These are phyloP conservation scores for Nicotiana benthamiana DNA, from an alignment of 257 asterid species.

Conservation along the genomic window DNA sequence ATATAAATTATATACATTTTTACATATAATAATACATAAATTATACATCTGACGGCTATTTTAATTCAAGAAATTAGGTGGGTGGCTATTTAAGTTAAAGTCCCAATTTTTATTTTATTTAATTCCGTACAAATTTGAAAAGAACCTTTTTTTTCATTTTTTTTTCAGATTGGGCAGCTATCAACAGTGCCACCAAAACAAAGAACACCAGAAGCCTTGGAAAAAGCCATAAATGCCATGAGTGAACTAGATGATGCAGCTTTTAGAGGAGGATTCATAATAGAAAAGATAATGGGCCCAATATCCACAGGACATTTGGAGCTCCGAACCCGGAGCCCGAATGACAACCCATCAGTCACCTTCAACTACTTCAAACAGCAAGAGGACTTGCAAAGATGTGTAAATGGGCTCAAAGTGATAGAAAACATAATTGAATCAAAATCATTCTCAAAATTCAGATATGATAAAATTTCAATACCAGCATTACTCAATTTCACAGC, in stretches of 20 bases:
- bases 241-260: slow-evolving; percentile 32
- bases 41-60: no score
- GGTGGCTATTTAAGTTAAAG: no score
- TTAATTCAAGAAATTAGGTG: no score
- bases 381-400: slow-evolving; percentile 54
- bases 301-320: slow-evolving; percentile 54
- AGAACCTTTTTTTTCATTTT: neutral
- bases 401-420: slow-evolving; percentile 50
- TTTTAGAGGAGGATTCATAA: slow-evolving; percentile 70
- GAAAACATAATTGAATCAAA: slow-evolving; percentile 55
- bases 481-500: slow-evolving; percentile 70
- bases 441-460: slow-evolving; percentile 45
- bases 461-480: slow-evolving; percentile 31
- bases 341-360: slow-evolving; percentile 62
- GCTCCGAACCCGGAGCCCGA: slow-evolving; percentile 39
- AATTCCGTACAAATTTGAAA: neutral
- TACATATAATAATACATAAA: no score
- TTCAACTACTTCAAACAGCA: slow-evolving; percentile 75
- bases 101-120: no score
- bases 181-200: slow-evolving; percentile 78
- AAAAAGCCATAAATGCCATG: slow-evolving; percentile 47
- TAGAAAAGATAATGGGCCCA: slow-evolving; percentile 73
- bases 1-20: no score
- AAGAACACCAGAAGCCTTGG: slow-evolving; percentile 63
- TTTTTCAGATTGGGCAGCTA: slow-evolving; percentile 70